Evolutionary conservation across 768 basidiomycete species (phyloP).

Genomic region (Epithele typhae): DNA sequence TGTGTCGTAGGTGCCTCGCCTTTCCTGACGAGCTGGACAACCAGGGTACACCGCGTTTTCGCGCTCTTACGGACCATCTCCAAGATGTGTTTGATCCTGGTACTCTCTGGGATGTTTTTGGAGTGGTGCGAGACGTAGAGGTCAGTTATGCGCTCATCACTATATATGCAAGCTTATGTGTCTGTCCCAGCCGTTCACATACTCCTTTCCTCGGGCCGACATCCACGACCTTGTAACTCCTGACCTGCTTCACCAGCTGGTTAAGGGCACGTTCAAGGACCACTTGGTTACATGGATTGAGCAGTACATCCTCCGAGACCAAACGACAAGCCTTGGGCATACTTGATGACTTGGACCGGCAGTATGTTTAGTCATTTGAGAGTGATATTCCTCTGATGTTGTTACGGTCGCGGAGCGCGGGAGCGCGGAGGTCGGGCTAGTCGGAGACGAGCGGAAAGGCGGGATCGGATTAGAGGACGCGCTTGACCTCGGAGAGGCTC

Average conservation of each 20-base stretch:
- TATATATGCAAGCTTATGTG: no score
- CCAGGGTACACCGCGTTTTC: no score
- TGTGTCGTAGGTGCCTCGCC: conserved; percentile 8
- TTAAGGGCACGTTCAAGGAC: conserved; percentile 22
- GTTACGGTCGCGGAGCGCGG: no score
- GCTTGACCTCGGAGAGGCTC: no score
- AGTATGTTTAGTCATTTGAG: neutral
- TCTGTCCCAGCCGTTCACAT: conserved; percentile 15
- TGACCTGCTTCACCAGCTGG: conserved; percentile 19
- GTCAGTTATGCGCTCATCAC: no score
- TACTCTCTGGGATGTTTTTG: no score
- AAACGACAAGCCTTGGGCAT: neutral
- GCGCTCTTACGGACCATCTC: no score
- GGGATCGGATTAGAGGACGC: no score
- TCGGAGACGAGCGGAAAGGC: no score
- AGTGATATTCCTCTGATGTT: neutral
- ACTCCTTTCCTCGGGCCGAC: conserved; percentile 18
- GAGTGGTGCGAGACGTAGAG: no score
- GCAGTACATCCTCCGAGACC: conserved; percentile 9
- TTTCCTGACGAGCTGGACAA: conserved; percentile 4
- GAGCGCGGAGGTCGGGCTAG: no score
- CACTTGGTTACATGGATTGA: conserved; percentile 16
- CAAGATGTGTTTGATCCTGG: no score
- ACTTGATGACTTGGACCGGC: conserved; percentile 12
- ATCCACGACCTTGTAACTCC: conserved; percentile 15